Base-by-base conservation (phyloP, 169 alveolate species). In the Cystoisospora suis region DNA sequence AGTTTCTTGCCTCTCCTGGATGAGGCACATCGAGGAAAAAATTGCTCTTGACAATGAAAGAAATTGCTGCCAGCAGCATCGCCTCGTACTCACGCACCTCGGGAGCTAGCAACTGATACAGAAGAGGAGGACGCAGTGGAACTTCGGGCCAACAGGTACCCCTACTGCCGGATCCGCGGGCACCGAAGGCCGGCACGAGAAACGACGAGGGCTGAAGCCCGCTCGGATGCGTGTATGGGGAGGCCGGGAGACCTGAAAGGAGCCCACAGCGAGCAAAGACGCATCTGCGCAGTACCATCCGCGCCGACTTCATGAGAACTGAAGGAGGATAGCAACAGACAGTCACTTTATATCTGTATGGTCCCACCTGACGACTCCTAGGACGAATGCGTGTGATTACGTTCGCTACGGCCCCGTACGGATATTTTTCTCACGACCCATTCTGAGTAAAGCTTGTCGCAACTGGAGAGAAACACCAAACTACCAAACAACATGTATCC, bases 31-130 rank as follows among this genome's bases (percentile, higher is more conserved):
- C 42, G 34, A 40, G 23, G 83, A 72, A 72, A 17, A 72, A 72
- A 36, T 72, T 72, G 53, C 83, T 86, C 58, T 88, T n/a, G 29
- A 81, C 88, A 38, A 88, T 88, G 83, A 47, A 88, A 27, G 23
- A 44, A 75, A 88, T 40, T 38, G 85, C 58, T 23, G 34, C 53
- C 4, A 88, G 1, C 72, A 88, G 83, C 85, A 27, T 44, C 42
- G 3, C 70, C 38, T 88, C 92, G 61, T 81, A 88, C 34, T 5
- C 53, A 0, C 69, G 91, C 1, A 88, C 81, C 53, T 88, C 92
- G 12, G 88, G 91, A 17, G 75, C 81, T 46, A 88, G 91, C 79
- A 88, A 56, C 56, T 80, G 92, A 42, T 88, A 88, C 85, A 88
- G 65, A 0, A 88, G 90, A 17, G 92, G 92, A 3, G 92, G 92